Conservation (phyloP, 1,284 basidiomycete species). For the Cutaneotrichosporon sp. region DNA sequence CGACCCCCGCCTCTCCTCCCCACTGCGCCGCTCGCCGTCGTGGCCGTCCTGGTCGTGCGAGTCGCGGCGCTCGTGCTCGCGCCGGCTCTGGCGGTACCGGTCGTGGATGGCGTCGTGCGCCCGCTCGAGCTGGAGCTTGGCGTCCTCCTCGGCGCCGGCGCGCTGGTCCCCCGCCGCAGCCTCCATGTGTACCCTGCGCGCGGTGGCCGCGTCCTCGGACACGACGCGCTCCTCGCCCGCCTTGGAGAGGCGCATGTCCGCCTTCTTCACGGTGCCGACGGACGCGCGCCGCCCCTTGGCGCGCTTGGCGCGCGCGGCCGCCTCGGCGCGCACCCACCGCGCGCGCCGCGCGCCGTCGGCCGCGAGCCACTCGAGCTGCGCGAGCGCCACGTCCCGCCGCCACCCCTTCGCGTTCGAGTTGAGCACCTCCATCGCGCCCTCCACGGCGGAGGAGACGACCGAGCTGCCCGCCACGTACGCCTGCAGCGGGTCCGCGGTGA, state of each 20-base stretch:
- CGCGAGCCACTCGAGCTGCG: slow-evolving; percentile 18
- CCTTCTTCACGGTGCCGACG: not conserved
- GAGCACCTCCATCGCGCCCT: slow-evolving; percentile 8
- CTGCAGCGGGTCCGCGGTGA: not conserved
- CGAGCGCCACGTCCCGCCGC: slow-evolving; percentile 7
- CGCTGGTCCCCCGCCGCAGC: slow-evolving; percentile 10
- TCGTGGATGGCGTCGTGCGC: not conserved
- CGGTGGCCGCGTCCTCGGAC: slow-evolving; percentile 11
- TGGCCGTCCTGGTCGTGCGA: not conserved
- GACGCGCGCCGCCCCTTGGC: slow-evolving; percentile 1
- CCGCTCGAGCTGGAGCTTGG: slow-evolving; percentile 1
- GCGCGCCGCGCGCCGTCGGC: slow-evolving; percentile 12
- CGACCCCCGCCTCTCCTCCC: too few relatives aligned
- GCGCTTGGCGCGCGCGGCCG: slow-evolving; percentile 1
- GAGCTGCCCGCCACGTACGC: not conserved
- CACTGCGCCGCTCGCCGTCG: too few relatives aligned
- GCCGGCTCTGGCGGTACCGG: not conserved
- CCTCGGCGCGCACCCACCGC: slow-evolving; percentile 16
- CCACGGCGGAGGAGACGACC: not conserved
- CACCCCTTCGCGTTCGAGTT: slow-evolving; percentile 14
- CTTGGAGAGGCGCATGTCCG: not conserved
- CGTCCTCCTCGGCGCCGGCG: slow-evolving; percentile 4
- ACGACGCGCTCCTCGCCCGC: slow-evolving; percentile 10
- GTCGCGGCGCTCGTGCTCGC: not conserved
- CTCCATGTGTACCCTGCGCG: slow-evolving; percentile 12